Percentiles rank a stretch among this genome's conserved stretches.
These are phyloP conservation scores for Phytophthora pistaciae DNA, from an alignment of 352 stramenopile species.

Conservation along the genomic window DNA sequence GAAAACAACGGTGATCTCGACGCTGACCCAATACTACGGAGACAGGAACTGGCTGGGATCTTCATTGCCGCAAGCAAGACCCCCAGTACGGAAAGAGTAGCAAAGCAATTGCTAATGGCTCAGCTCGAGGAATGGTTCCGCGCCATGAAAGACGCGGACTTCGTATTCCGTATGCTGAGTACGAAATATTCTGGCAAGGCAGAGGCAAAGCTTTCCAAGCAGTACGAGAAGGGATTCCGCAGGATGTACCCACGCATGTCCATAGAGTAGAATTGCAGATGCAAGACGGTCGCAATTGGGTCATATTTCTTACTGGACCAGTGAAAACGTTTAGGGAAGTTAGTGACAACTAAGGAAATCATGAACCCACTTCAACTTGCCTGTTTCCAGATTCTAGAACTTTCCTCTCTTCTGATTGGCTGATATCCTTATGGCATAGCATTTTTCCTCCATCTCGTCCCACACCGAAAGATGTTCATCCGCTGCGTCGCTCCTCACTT, in stretches of 20 bases:
- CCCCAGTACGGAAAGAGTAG: too few relatives aligned
- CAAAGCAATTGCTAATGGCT: not conserved
- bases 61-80: too few relatives aligned
- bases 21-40: too few relatives aligned
- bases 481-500: constrained; percentile 29
- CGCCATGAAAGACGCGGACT: not conserved
- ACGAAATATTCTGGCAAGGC: not conserved
- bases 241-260: not conserved
- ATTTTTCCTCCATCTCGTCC: not conserved
- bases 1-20: too few relatives aligned
- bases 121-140: not conserved
- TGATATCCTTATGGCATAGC: not conserved
- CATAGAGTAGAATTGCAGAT: too few relatives aligned
- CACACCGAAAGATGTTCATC: constrained; percentile 19
- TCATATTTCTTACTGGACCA: too few relatives aligned
- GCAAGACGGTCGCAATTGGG: too few relatives aligned
- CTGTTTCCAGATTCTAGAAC: not conserved
- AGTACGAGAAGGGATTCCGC: not conserved
- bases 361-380: not conserved
- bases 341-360: too few relatives aligned
- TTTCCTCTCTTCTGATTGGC: not conserved
- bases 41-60: too few relatives aligned
- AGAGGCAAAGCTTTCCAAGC: not conserved
- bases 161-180: not conserved
- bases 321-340: too few relatives aligned